Conservation (phyloP, 345 rosid genomes). For the Triadica sebifera region DNA sequence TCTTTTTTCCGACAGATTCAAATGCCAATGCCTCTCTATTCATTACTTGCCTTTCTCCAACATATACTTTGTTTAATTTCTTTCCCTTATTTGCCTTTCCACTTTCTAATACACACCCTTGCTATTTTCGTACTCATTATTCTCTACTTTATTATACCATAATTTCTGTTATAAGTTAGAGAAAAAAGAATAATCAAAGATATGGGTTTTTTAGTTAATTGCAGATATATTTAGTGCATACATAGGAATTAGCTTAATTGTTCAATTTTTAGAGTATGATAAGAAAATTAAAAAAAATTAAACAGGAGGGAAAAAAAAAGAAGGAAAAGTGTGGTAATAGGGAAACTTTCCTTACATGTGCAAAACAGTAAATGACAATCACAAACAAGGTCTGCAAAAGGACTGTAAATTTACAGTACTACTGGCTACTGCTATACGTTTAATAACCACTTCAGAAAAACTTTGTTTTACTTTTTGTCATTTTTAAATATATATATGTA, state of each 20-base stretch:
- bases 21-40: slow-evolving; percentile 5
- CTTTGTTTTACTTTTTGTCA: slow-evolving; percentile 9
- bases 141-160: background rate
- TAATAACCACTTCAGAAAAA: slow-evolving; percentile 12
- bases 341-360: slow-evolving; percentile 9
- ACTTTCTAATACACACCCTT: background rate
- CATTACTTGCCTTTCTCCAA: slow-evolving; percentile 40
- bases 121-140: background rate
- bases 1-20: slow-evolving; percentile 41
- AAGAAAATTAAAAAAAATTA: too few relatives aligned
- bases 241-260: background rate
- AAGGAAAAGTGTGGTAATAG: background rate
- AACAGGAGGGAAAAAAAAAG: background rate
- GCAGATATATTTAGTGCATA: too few relatives aligned
- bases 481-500: background rate
- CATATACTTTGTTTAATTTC: slow-evolving; percentile 16
- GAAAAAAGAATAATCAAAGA: background rate
- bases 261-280: too few relatives aligned
- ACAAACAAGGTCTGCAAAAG: slow-evolving; percentile 22
- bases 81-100: background rate
- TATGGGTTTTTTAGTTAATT: too few relatives aligned
- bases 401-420: slow-evolving; percentile 5
- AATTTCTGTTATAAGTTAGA: background rate
- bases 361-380: slow-evolving; percentile 19
- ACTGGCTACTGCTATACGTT: slow-evolving; percentile 10